Conservation (phyloP, 805 yeast genomes). For the Priceomyces medius region DNA sequence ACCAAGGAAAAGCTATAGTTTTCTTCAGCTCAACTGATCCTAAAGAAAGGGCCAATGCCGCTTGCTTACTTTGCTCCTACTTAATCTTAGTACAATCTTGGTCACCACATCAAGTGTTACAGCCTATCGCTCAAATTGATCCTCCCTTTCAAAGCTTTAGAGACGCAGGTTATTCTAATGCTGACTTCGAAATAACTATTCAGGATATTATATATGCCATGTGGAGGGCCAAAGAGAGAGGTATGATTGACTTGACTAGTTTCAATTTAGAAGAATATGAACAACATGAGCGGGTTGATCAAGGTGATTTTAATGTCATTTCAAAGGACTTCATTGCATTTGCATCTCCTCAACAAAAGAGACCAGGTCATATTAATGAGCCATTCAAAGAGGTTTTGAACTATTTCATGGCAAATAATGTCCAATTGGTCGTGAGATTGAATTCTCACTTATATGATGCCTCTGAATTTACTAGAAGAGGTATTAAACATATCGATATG, state of each 20-base stretch:
- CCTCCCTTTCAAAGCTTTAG: slow-evolving; percentile 95
- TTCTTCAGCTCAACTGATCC: slow-evolving; percentile 83
- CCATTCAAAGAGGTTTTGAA: slow-evolving; percentile 80
- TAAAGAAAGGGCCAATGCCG: slow-evolving; percentile 86
- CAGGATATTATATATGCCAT: slow-evolving; percentile 95
- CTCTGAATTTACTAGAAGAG: slow-evolving; percentile 74
- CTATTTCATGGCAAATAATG: slow-evolving; percentile 70
- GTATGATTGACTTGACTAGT: slow-evolving; percentile 78
- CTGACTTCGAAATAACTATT: slow-evolving; percentile 89
- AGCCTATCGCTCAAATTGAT: slow-evolving; percentile 86
- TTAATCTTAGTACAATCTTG: slow-evolving; percentile 94
- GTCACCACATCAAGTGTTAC: slow-evolving; percentile 97
- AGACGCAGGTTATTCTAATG: slow-evolving; percentile 96
- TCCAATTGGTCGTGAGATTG: slow-evolving; percentile 85
- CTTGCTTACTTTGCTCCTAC: slow-evolving; percentile 89
- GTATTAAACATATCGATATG: slow-evolving; percentile 90
- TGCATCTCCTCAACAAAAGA: slow-evolving; percentile 84
- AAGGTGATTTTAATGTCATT: slow-evolving; percentile 90
- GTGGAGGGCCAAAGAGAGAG: slow-evolving; percentile 96
- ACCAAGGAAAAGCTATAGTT: slow-evolving; percentile 85
- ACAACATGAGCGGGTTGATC: slow-evolving; percentile 91
- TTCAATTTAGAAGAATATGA: slow-evolving; percentile 94
- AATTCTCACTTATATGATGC: slow-evolving; percentile 90
- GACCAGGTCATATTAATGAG: slow-evolving; percentile 54
- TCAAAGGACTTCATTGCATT: slow-evolving; percentile 95